Conservation (phyloP, 2,329 filamentous ascomycete species). For the Ascochyta pisi region DNA sequence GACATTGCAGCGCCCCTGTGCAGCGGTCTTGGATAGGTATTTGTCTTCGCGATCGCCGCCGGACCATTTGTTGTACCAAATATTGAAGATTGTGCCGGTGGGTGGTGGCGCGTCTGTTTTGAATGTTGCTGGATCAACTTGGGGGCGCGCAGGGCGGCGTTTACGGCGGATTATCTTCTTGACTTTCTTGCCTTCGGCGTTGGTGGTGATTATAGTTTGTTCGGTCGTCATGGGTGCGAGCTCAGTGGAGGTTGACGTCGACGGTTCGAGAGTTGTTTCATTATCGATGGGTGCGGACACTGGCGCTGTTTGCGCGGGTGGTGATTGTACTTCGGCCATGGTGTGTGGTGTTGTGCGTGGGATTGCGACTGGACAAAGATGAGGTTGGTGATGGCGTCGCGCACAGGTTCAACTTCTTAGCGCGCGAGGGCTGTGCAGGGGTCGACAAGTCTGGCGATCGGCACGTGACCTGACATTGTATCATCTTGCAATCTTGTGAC, state of each 20-base stretch:
- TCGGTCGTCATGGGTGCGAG: constrained; percentile 35
- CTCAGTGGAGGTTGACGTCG: constrained; percentile 33
- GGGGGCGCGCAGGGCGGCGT: constrained; percentile 84
- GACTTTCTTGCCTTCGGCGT: constrained; percentile 67
- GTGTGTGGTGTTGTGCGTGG: constrained; percentile 17
- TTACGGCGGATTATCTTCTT: constrained; percentile 95
- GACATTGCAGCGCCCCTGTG: constrained; percentile 86
- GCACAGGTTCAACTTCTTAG: constrained; percentile 14
- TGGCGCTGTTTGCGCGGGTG: constrained; percentile 29
- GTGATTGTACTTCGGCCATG: constrained; percentile 43
- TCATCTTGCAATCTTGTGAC: not conserved
- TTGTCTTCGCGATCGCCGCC: constrained; percentile 95
- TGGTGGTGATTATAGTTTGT: constrained; percentile 44
- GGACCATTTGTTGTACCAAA: constrained; percentile 99
- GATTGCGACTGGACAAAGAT: not conserved
- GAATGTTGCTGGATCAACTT: constrained; percentile 85
- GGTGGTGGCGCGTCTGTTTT: constrained; percentile 87
- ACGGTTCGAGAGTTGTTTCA: constrained; percentile 21
- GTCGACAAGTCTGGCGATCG: no score
- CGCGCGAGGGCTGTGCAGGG: not conserved
- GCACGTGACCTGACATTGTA: not conserved
- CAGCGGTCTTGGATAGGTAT: constrained; percentile 80
- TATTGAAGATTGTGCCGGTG: constrained; percentile 95
- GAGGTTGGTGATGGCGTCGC: constrained; percentile 5
- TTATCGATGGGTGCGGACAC: constrained; percentile 2